Percentiles rank a stretch among this genome's conserved stretches.
phyloP scores from a whole-genome alignment of 2,329 filamentous ascomycete genomes.

The Paraconiothyrium brasiliense region DNA sequence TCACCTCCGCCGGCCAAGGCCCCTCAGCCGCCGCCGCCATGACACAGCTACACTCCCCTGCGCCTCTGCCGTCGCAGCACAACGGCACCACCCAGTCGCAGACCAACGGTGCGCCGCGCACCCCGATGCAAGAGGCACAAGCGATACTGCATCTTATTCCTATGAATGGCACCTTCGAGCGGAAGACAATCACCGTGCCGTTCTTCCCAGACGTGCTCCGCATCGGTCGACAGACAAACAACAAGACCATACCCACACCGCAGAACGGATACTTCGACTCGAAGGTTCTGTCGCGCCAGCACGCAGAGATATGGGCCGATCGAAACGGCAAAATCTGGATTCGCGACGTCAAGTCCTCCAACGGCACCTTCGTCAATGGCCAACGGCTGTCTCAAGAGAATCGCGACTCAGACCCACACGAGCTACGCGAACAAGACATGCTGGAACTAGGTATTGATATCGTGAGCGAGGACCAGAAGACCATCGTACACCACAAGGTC shows the following conservation, averaged over 20 bases:
- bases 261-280: slow-evolving; percentile 97
- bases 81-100: slow-evolving; percentile 68
- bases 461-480: slow-evolving; percentile 98
- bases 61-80: slow-evolving; percentile 74
- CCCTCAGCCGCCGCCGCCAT: slow-evolving; percentile 69
- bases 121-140: slow-evolving; percentile 65
- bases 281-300: slow-evolving; percentile 94
- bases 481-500: slow-evolving; percentile 97
- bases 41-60: slow-evolving; percentile 69
- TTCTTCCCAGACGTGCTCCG: slow-evolving; percentile 93
- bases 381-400: slow-evolving; percentile 91
- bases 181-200: slow-evolving; percentile 93
- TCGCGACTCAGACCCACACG: slow-evolving; percentile 93
- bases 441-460: slow-evolving; percentile 97
- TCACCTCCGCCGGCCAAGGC: slow-evolving; percentile 66
- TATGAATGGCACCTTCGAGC: slow-evolving; percentile 95
- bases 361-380: slow-evolving; percentile 97
- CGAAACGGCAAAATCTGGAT: slow-evolving; percentile 91
- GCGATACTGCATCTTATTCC: slow-evolving; percentile 87
- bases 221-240: slow-evolving; percentile 96
- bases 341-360: slow-evolving; percentile 96
- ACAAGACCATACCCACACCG: slow-evolving; percentile 90
- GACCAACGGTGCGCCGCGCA: slow-evolving; percentile 65
- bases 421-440: slow-evolving; percentile 89
- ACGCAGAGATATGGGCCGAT: slow-evolving; percentile 94